Evolutionary conservation across 768 basidiomycete genomes (phyloP), one percentile per base, ranked within the genome.

Genomic region (Porphyrellus cyaneotinctus): DNA sequence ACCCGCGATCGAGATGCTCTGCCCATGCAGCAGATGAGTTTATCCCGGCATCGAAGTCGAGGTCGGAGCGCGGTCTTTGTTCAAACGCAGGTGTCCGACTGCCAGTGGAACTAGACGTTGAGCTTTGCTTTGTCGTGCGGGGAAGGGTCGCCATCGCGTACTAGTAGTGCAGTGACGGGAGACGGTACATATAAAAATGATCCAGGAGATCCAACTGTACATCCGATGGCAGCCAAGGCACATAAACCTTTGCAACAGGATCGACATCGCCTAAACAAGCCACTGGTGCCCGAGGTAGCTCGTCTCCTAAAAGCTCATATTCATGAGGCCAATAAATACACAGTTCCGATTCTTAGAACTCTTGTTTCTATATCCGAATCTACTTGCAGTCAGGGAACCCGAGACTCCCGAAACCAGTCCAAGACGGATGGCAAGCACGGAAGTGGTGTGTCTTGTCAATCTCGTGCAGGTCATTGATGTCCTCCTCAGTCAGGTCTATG

Each of bases 11-110:
- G 14, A 80, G 71, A 59, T 81, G 78, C 52, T 81, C 84, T 22
- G 87, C 85, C 89, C 88, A 91, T 12, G 86, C 89, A 7, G 77
- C 68, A 1, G 89, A 90, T 12, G 85, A 77, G 69, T 91, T 89
- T 66, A 91, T 78, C 4, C 89, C 88, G 1, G 83, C 79, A 64
- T 90, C 89, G 60, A 91, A 89, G 45, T 81, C 80, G 36, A 60
- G 51, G 35, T 61, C 58, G 9, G 67, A 61, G 51, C 32, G 50
- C 38, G 58, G 63, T 39, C 57, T 75, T 35, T 33, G 73, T 73
- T 36, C 62, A 42, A 56, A 54, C 8, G 47, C 57, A 23, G 43
- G 59, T 43, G 53, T 44, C 4, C 43, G 49, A n/a, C n/a, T n/a
- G n/a, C n/a, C n/a, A 31, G 43, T 17, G 17, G 53, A 26, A 33